Conservation (phyloP, 352 stramenopile species). For the Poterioochromonas sp. region DNA sequence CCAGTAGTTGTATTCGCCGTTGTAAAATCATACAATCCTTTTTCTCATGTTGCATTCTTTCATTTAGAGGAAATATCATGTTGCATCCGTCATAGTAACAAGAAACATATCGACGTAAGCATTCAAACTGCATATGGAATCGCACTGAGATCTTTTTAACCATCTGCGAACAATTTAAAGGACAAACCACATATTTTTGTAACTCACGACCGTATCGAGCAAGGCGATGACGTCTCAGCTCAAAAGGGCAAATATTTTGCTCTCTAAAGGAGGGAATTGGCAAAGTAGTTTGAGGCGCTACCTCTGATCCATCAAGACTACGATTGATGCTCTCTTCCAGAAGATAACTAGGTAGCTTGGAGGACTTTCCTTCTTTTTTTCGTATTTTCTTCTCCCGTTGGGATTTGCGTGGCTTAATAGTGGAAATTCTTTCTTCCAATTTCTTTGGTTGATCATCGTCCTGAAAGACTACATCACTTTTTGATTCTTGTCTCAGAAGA, state of each 20-base stretch:
- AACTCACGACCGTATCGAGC: not conserved
- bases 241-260: conserved; percentile 2
- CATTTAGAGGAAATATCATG: not conserved
- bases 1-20: not conserved
- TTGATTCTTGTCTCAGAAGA: too few relatives aligned
- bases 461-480: too few relatives aligned
- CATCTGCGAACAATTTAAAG: not conserved
- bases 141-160: not conserved
- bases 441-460: too few relatives aligned
- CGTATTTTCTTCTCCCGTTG: too few relatives aligned
- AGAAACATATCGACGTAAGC: not conserved
- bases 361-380: not conserved
- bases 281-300: not conserved
- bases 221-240: not conserved
- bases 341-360: not conserved
- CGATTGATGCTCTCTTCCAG: not conserved
- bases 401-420: too few relatives aligned
- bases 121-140: not conserved
- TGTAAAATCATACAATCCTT: not conserved
- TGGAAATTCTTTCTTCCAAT: too few relatives aligned
- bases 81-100: not conserved
- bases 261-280: conserved; percentile 3
- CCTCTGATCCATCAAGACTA: not conserved
- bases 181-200: not conserved
- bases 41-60: not conserved